These are phyloP conservation scores for Vitis hybrid DNA, from an alignment of 177 flowering plant genomes.

Conservation along the genomic window DNA sequence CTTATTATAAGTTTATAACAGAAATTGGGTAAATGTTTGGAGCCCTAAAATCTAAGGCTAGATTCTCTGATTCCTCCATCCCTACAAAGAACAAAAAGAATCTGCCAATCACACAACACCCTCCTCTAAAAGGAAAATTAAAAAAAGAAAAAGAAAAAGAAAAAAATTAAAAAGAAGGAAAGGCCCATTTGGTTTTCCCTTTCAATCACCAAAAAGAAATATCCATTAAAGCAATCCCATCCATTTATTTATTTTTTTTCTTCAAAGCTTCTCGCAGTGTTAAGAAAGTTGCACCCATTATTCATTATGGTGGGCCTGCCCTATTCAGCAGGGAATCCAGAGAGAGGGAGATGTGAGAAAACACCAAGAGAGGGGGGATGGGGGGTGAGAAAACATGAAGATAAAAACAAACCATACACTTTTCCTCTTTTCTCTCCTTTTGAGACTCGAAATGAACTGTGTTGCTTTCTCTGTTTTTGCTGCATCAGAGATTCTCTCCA, in stretches of 20 bases:
- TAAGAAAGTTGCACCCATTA: slow-evolving; percentile 56
- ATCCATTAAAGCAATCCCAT: slow-evolving; percentile 37
- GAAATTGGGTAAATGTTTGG: slow-evolving; percentile 24
- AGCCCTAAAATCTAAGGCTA: slow-evolving; percentile 54
- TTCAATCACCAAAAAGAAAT: slow-evolving; percentile 40
- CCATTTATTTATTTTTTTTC: slow-evolving; percentile 18
- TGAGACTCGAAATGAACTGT: slow-evolving; percentile 64
- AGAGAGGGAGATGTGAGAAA: slow-evolving; percentile 13
- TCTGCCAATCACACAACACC: slow-evolving; percentile 57
- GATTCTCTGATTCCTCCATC: slow-evolving; percentile 82
- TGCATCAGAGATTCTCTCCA: slow-evolving; percentile 73
- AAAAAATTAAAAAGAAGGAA: slow-evolving; percentile 17
- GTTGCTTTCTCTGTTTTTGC: slow-evolving; percentile 73
- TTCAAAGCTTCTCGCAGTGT: slow-evolving; percentile 34
- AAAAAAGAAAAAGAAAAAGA: slow-evolving; percentile 3
- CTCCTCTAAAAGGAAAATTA: slow-evolving; percentile 14
- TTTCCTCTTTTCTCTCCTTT: slow-evolving; percentile 76
- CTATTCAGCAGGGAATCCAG: slow-evolving; percentile 51
- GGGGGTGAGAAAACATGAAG: slow-evolving; percentile 36
- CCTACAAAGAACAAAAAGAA: slow-evolving; percentile 66
- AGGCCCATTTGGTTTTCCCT: slow-evolving; percentile 35
- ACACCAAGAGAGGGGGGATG: slow-evolving; percentile 22
- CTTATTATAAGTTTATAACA: slow-evolving; percentile 3
- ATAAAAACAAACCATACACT: slow-evolving; percentile 81
- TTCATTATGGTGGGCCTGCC: slow-evolving; percentile 66